Conservation (phyloP, 306 rosid genomes). For the Castanea sativa region DNA sequence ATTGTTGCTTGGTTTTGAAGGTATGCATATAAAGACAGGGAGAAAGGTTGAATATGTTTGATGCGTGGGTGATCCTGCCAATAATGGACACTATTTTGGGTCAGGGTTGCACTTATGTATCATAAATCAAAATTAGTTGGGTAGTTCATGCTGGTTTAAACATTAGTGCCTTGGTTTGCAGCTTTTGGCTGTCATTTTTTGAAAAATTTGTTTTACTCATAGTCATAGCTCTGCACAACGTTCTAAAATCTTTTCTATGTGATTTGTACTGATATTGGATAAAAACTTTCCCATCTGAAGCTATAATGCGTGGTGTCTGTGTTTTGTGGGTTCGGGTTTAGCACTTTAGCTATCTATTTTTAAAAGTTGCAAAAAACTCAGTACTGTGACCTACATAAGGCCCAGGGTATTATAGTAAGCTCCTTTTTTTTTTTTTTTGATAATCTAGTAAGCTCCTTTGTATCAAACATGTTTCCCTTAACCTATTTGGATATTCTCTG, state of each 20-base stretch:
- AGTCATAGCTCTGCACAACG: background rate
- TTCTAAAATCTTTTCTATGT: background rate
- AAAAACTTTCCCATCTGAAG: background rate
- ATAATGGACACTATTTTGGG: background rate
- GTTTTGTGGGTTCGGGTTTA: background rate
- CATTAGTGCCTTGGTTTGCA: background rate
- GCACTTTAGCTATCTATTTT: background rate
- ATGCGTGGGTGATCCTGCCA: background rate
- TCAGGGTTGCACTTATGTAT: background rate
- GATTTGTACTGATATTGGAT: conserved; percentile 15
- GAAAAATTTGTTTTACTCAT: conserved; percentile 14
- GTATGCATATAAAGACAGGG: background rate
- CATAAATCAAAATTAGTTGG: background rate
- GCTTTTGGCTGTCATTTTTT: conserved; percentile 3
- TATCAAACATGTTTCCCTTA: background rate
- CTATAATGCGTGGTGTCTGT: background rate
- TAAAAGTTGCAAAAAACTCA: conserved; percentile 13
- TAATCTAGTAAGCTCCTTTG: background rate
- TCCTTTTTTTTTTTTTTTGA: background rate
- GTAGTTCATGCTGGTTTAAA: background rate
- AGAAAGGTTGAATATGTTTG: background rate
- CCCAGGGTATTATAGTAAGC: background rate
- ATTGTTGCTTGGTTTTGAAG: background rate
- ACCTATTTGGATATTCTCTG: conserved; percentile 12
- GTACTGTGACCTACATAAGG: background rate